Base-by-base conservation (phyloP, 345 rosid genomes). In the Ceriops decandra region DNA sequence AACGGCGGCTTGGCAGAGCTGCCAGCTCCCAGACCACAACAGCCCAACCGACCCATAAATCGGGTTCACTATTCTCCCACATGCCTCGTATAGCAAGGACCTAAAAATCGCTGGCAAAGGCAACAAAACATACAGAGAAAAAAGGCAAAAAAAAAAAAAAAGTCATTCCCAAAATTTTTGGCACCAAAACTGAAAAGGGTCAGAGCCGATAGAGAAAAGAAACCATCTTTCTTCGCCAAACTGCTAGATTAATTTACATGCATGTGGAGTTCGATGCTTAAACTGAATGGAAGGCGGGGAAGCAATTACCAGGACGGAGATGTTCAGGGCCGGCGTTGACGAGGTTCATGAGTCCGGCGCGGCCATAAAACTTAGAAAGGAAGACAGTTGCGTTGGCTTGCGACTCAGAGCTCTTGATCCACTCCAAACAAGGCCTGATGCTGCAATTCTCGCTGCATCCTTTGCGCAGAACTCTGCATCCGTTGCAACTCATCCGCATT, bases 341-440 rank as follows among this genome's bases (percentile, higher is more conserved):
- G 73, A 91, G 99, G 78, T 95, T 95, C 88, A 92, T 86, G 74
- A 95, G 92, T 0, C 98, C 99, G 0, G 98, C 96, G 31, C 99
- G 96, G 69, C 98, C 99, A 52, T 95, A 91, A 67, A 90, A 95
- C 83, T 95, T 95, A 60, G 99, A 98, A 32, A 95, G 92, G 68
- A 95, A 95, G 62, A 95, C 92, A 66, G 99, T 95, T 67, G 98
- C 98, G 88, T 95, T 82, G 56, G 95, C 96, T 32, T 95, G 99
- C 21, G 97, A 88, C 49, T 90, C 97, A 0, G 99, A 79, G 74
- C 81, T 82, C 62, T 83, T 87, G 92, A 95, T 95, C 99, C 99
- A 95, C 67, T 91, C 92, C n/a, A 95, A 81, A 67, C 99, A 90
- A 13, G 99, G 98, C 27, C 98, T 80, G 64, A 95, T 95, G 76